phyloP scores from a whole-genome alignment of 2,329 filamentous ascomycete species.

The Dothiorella sarmentorum region DNA sequence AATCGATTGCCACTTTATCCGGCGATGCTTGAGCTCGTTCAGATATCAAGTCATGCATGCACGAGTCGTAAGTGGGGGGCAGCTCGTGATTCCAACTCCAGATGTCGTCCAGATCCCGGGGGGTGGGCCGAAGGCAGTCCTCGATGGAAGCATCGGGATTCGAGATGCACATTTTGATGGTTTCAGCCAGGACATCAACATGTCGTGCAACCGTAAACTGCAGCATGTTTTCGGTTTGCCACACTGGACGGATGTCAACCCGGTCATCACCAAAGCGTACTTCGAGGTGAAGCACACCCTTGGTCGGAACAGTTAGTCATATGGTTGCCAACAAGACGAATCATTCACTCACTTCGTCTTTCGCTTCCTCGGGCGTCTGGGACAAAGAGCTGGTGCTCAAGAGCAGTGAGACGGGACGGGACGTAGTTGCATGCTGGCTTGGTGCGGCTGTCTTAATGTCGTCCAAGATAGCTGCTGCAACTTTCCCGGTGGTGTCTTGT shows the following conservation, averaged over 20 bases:
- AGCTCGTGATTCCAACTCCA: slow-evolving; percentile 49
- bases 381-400: not conserved
- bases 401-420: not conserved
- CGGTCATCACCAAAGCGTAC: slow-evolving; percentile 23
- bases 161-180: slow-evolving; percentile 37
- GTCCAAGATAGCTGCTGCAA: not conserved
- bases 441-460: not conserved
- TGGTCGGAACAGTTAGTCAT: not conserved
- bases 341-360: not conserved
- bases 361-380: not conserved
- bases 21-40: slow-evolving; percentile 36
- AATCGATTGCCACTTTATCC: slow-evolving; percentile 32
- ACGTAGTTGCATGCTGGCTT: not conserved
- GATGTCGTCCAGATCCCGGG: slow-evolving; percentile 44
- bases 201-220: slow-evolving; percentile 44
- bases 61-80: slow-evolving; percentile 43
- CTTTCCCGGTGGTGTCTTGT: not conserved
- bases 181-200: slow-evolving; percentile 42
- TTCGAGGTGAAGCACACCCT: not conserved
- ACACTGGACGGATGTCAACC: slow-evolving; percentile 40
- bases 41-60: slow-evolving; percentile 49
- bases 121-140: slow-evolving; percentile 32
- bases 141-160: slow-evolving; percentile 31
- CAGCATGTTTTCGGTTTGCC: slow-evolving; percentile 42
- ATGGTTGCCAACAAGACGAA: not conserved